phyloP scores from a whole-genome alignment of 768 basidiomycete genomes.

The Auricularia cornea region DNA sequence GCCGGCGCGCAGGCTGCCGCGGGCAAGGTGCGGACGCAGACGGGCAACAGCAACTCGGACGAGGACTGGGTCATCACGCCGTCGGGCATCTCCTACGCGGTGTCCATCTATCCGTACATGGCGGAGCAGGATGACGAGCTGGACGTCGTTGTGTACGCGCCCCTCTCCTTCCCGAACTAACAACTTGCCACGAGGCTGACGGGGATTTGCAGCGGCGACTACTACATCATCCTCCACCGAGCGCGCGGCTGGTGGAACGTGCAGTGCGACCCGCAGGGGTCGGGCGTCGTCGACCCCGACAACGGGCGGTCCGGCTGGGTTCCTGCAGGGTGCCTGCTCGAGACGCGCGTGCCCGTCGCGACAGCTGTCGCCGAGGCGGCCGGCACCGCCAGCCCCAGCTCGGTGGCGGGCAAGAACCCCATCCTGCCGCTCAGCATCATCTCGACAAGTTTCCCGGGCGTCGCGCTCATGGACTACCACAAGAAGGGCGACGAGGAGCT shows the following conservation, averaged over 20 bases:
- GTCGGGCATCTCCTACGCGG: conserved; percentile 77
- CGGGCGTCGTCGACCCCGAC: conserved; percentile 69
- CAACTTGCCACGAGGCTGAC: neutral
- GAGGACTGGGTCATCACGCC: conserved; percentile 23
- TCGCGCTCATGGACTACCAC: conserved; percentile 94
- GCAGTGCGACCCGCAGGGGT: conserved; percentile 83
- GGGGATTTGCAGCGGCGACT: conserved; percentile 58
- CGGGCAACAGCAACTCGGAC: conserved; percentile 17
- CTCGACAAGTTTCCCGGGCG: conserved; percentile 94
- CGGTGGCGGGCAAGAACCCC: conserved; percentile 47
- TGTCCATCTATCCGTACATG: conserved; percentile 98
- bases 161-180: conserved; percentile 5
- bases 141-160: conserved; percentile 85
- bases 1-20: conserved; percentile 12
- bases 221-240: conserved; percentile 86
- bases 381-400: conserved; percentile 29
- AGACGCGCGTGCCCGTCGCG: conserved; percentile 86
- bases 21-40: conserved; percentile 18
- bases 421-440: conserved; percentile 88
- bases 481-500: conserved; percentile 92
- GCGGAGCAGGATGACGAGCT: conserved; percentile 98
- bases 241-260: conserved; percentile 99
- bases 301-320: conserved; percentile 90
- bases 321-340: conserved; percentile 91
- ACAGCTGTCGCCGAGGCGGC: conserved; percentile 79